Percentiles rank a stretch among this genome's conserved stretches.
Evolutionary conservation across 768 basidiomycete species (phyloP).

Genomic region (Agaricus blazei): DNA sequence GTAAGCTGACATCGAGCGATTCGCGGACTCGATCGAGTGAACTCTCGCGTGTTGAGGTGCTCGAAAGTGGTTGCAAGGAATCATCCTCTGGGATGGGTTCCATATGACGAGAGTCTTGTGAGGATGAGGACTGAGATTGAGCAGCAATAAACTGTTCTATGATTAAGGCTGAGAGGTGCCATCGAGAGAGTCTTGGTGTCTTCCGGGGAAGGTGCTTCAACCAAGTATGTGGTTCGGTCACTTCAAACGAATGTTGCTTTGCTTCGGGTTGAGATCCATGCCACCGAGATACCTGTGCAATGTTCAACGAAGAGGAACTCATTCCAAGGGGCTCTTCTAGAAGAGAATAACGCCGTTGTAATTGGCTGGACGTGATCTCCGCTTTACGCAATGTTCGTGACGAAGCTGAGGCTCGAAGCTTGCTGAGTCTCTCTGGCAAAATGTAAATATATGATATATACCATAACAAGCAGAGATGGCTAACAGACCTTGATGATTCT

Average conservation of each 20-base stretch:
- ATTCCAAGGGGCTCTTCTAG: slow-evolving; percentile 35
- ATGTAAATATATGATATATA: not conserved
- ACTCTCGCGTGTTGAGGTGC: not conserved
- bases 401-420: slow-evolving; percentile 44
- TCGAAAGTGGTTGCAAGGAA: slow-evolving; percentile 10
- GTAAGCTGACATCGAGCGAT: slow-evolving; percentile 4
- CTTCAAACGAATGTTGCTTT: slow-evolving; percentile 50
- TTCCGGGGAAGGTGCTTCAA: slow-evolving; percentile 51
- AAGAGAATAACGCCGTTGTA: slow-evolving; percentile 60
- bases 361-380: slow-evolving; percentile 56
- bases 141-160: slow-evolving; percentile 60
- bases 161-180: slow-evolving; percentile 65
- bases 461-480: not conserved
- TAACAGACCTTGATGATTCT: slow-evolving; percentile 47
- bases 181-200: slow-evolving; percentile 35
- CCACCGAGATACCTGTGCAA: slow-evolving; percentile 55
- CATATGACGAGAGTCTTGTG: slow-evolving; percentile 26
- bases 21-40: not conserved
- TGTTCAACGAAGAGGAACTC: slow-evolving; percentile 31
- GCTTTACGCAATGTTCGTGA: slow-evolving; percentile 60
- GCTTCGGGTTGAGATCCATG: slow-evolving; percentile 43
- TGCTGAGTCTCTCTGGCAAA: slow-evolving; percentile 49
- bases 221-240: slow-evolving; percentile 71
- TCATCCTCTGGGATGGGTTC: slow-evolving; percentile 42
- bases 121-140: slow-evolving; percentile 15